Evolutionary conservation across 2,329 filamentous ascomycete genomes (phyloP).

Genomic region (Sclerotinia trifoliorum): DNA sequence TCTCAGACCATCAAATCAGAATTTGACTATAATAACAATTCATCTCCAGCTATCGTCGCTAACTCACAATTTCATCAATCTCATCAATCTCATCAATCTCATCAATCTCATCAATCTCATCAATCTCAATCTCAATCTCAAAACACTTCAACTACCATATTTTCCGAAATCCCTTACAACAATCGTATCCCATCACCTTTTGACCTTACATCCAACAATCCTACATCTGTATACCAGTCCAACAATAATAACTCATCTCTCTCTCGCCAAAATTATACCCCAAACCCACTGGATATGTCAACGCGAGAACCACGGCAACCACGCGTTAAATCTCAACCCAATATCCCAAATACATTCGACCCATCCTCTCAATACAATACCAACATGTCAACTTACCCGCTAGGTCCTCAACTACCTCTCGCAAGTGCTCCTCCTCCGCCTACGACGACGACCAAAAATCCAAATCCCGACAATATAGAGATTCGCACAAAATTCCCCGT

Average conservation of each 20-base stretch:
- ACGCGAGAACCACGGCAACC: constrained; percentile 16
- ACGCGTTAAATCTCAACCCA: constrained; percentile 1
- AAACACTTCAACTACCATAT: background rate
- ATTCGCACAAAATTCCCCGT: constrained; percentile 97
- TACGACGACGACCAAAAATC: constrained; percentile 50
- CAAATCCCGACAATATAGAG: constrained; percentile 51
- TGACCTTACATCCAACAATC: background rate
- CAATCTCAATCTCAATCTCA: background rate
- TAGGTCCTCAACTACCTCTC: background rate
- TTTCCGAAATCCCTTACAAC: background rate
- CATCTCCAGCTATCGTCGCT: constrained; percentile 3
- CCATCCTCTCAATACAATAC: background rate
- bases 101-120: background rate
- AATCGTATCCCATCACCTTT: constrained; percentile 5
- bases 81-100: background rate
- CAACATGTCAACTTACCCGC: constrained; percentile 5
- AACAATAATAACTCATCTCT: constrained; percentile 24
- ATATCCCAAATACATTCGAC: background rate
- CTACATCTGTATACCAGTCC: constrained; percentile 13
- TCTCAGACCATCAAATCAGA: constrained; percentile 26
- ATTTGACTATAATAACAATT: background rate
- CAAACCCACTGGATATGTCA: background rate
- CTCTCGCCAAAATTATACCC: background rate
- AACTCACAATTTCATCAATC: background rate
- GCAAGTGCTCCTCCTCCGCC: constrained; percentile 26